Evolutionary conservation across 129 eudicot species (phyloP).

Genomic region (Rutidosis leptorrhynchoides): DNA sequence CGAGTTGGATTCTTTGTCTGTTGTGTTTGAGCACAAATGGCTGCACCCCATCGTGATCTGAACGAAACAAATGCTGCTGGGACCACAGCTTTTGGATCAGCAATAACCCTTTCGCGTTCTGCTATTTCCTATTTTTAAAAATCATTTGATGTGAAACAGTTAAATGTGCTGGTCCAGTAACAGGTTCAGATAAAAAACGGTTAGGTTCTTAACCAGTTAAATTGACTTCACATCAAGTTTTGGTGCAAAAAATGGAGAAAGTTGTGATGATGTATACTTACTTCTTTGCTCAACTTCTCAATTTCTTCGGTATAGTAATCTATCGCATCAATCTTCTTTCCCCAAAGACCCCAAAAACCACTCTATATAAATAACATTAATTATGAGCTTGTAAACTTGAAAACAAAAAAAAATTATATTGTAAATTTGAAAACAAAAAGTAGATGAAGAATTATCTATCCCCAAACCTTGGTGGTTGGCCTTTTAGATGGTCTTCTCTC

Average conservation of each 20-base stretch:
- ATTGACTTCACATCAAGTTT: background rate
- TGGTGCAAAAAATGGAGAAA: slow-evolving; percentile 8
- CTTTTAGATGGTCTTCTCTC: slow-evolving; percentile 58
- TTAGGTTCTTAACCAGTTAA: background rate
- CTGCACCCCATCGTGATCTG: slow-evolving; percentile 95
- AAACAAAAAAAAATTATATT: slow-evolving; percentile 10
- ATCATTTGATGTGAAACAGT: slow-evolving; percentile 12
- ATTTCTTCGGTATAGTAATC: slow-evolving; percentile 70
- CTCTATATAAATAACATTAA: slow-evolving; percentile 57
- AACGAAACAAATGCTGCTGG: slow-evolving; percentile 92
- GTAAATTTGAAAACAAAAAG: slow-evolving; percentile 10
- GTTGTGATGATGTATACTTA: slow-evolving; percentile 33
- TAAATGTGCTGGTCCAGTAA: slow-evolving; percentile 10
- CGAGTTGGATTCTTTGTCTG: slow-evolving; percentile 64
- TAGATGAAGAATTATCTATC: slow-evolving; percentile 8
- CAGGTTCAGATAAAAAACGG: slow-evolving; percentile 39
- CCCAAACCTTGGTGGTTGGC: slow-evolving; percentile 74
- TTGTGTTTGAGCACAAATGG: slow-evolving; percentile 83
- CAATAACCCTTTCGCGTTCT: slow-evolving; percentile 71
- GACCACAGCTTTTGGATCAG: slow-evolving; percentile 72
- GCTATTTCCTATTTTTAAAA: slow-evolving; percentile 50
- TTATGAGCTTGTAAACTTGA: slow-evolving; percentile 20
- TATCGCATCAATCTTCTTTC: slow-evolving; percentile 74
- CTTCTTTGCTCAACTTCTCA: slow-evolving; percentile 58
- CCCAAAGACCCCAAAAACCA: slow-evolving; percentile 99